Evolutionary conservation across 768 basidiomycete species (phyloP), one percentile per base, ranked within the genome.

Genomic region (Tulasnella sp.): DNA sequence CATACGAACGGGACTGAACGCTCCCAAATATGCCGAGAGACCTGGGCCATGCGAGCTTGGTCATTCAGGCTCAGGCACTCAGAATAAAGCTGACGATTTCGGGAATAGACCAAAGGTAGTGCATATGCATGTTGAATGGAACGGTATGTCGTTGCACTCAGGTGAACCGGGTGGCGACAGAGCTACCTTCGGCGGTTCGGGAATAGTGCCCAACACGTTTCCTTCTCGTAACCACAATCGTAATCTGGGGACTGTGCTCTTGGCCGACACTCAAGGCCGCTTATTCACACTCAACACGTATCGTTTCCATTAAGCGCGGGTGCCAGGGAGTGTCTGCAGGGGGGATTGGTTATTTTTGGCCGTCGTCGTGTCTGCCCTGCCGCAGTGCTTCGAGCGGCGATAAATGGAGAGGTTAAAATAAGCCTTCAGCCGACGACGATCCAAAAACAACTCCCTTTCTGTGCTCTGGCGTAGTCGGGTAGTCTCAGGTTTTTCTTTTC

Each of bases 371-470:
- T 55, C 18, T 11, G 6, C 29, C 57, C 57, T 61, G 57, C 29
- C n/a, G 15, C 29, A 3, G 57, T 3, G 11, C 57, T 29, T 61
- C 57, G 57, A 40, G 40, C 29, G 57, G n/a, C 57, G 57, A 61
- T 61, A 61, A 26, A 61, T 61, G 57, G 57, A 29, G 29, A 26
- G 57, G 57, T 61, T 61, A 61, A 26, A 61, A n/a, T 61, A n/a
- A 26, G 29, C 18, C 29, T n/a, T 15, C n/a, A 29, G 57, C 23
- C 29, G 29, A 29, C 57, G 57, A 26, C 6, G 57, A 61, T 18
- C 57, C 23, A 61, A 61, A 61, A 29, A 61, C 29, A 61, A 61
- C 57, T 61, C 57, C 57, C 57, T 61, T 61, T 61, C 57, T 61
- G 13, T 29, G 57, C n/a, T 29, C 57, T 29, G 57, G 57, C 57